Base-by-base conservation (phyloP, 164 flowering plant species). In the Macadamia tetraphylla region DNA sequence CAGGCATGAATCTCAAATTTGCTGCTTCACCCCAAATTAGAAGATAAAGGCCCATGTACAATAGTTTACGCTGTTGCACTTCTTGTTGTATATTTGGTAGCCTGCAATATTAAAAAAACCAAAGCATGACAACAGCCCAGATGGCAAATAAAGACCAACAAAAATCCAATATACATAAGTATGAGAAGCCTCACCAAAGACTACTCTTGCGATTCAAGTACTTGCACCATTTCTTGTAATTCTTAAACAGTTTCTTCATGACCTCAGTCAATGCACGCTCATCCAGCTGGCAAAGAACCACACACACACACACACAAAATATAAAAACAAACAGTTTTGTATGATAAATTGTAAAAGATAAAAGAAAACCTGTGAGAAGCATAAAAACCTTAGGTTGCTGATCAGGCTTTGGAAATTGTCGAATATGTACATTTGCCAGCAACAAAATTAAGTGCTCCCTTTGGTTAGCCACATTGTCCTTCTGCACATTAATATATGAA, bases 21-120 rank as follows among this genome's bases (percentile, higher is more conserved):
- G 99, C 97, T 69, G 99, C 98, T 77, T 95, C 98, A 2, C 99
- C 99, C 99, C 99, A 95, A 56, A 95, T 95, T 29, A 95, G 86
- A 79, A 95, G 93, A 84, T 88, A 90, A n/a, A 95, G 80, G 30
- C 92, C 96, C 96, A 92, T 90, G 67, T 92, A 95, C 60, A 95
- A 79, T 35, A 95, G 78, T 70, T 92, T 92, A 12, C 98, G 89
- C 72, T 94, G 99, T 58, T 92, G 99, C 76, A 94, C 95, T 74
- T 94, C 99, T 70, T 92, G 99, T 64, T 94, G 99, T 70, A 94
- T 94, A 12, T 92, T 89, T 53, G 99, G 99, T 74, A 94, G 72
- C 99, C 99, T 94, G 84, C 71, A 82, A 11, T 6, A 30, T 29
- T 17, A 60, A 49, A 23, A 2, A 43, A 32, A 58, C 6, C 58